A percentile compares a stretch with the other conserved stretches of the same genome.
Conservation (phyloP, 169 alveolate genomes). For the Theileria parva region DNA sequence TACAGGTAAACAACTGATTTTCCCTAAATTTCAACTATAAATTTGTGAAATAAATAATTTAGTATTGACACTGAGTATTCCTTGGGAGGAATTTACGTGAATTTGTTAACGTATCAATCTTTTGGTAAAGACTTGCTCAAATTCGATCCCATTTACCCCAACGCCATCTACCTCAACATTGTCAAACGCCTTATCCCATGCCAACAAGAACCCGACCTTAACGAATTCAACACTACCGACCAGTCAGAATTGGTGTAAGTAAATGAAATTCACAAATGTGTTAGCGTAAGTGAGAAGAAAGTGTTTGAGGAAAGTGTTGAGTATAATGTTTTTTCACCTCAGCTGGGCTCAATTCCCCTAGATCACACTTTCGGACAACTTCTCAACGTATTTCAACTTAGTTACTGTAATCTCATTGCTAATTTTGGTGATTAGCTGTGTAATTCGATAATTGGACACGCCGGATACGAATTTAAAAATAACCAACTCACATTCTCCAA, state of each 20-base stretch:
- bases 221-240: constrained; percentile 5
- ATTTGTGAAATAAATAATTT: constrained; percentile 1
- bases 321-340: constrained; percentile 33
- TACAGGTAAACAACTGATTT: constrained; percentile 30
- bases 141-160: constrained; percentile 29
- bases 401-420: too few relatives aligned
- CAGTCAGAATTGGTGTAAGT: neutral
- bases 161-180: constrained; percentile 49
- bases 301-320: constrained; percentile 36
- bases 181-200: constrained; percentile 14
- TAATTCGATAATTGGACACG: constrained; percentile 46
- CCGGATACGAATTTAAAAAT: constrained; percentile 32
- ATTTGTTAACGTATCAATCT: constrained; percentile 69
- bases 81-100: constrained; percentile 76
- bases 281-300: constrained; percentile 41
- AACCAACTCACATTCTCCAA: constrained; percentile 48
- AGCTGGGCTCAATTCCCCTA: neutral
- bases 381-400: constrained; percentile 3
- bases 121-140: constrained; percentile 53
- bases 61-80: constrained; percentile 71
- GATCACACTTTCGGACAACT: constrained; percentile 13
- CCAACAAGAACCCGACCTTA: constrained; percentile 9
- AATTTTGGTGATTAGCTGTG: too few relatives aligned
- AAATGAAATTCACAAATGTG: neutral
- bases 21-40: neutral